phyloP scores from a whole-genome alignment of 306 rosid genomes.

The Luffa acutangula region DNA sequence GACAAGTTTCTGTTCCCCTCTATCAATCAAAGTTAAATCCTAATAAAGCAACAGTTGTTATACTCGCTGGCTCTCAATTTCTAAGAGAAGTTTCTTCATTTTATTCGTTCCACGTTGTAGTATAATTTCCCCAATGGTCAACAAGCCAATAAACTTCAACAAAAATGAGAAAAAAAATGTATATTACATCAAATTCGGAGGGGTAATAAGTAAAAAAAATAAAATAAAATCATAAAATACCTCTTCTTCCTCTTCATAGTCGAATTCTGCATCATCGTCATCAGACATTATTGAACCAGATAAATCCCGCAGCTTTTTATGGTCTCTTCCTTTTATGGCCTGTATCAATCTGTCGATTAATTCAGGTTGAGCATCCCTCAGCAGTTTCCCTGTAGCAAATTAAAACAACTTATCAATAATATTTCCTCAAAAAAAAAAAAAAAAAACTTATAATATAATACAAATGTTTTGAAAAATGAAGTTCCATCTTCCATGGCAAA shows the following conservation, averaged over 20 bases:
- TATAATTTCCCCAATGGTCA: background rate
- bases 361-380: constrained; percentile 60
- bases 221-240: constrained; percentile 15
- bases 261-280: constrained; percentile 37
- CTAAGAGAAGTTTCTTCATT: no score
- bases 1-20: background rate
- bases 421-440: no score
- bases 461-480: background rate
- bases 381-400: constrained; percentile 51
- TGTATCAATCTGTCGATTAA: constrained; percentile 66
- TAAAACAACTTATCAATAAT: background rate
- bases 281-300: constrained; percentile 16
- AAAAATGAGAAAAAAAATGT: background rate
- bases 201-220: background rate
- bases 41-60: background rate
- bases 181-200: background rate
- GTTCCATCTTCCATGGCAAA: background rate
- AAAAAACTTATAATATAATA: background rate
- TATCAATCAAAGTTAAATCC: background rate
- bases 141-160: background rate
- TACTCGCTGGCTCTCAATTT: background rate
- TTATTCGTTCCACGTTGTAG: background rate
- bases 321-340: constrained; percentile 64
- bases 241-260: constrained; percentile 57
- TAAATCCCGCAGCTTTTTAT: constrained; percentile 46